These are phyloP conservation scores for Nothophaeocryptopus gaeumannii DNA, from an alignment of 2,329 filamentous ascomycete species.

Conservation along the genomic window DNA sequence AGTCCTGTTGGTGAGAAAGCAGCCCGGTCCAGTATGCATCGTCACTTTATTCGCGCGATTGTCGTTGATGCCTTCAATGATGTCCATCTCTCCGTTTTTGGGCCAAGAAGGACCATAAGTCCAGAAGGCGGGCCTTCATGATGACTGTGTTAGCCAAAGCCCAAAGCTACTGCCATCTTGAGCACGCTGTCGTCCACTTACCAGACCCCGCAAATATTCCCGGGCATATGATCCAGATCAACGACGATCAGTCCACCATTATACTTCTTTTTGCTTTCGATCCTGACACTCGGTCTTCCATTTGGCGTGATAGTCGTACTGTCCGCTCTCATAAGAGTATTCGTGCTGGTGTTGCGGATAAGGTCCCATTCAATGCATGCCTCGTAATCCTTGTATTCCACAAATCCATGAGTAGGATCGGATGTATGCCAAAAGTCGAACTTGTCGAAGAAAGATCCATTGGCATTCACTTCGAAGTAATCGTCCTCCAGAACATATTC, in stretches of 20 bases:
- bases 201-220: slow-evolving; percentile 67
- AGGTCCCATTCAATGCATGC: slow-evolving; percentile 45
- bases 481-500: slow-evolving; percentile 43
- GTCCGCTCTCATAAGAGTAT: slow-evolving; percentile 35
- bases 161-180: too few species aligned
- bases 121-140: slow-evolving; percentile 56
- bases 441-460: slow-evolving; percentile 48
- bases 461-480: slow-evolving; percentile 40
- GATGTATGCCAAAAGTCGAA: slow-evolving; percentile 51
- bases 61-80: slow-evolving; percentile 38
- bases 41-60: slow-evolving; percentile 33
- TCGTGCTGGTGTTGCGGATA: slow-evolving; percentile 21
- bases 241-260: slow-evolving; percentile 67
- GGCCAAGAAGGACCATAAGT: slow-evolving; percentile 57
- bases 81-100: slow-evolving; percentile 37
- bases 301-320: slow-evolving; percentile 40
- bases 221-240: slow-evolving; percentile 71
- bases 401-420: slow-evolving; percentile 74
- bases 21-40: slow-evolving; percentile 34
- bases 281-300: slow-evolving; percentile 68
- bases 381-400: slow-evolving; percentile 61
- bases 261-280: slow-evolving; percentile 64
- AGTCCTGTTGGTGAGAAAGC: slow-evolving; percentile 39
- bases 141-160: too few species aligned
- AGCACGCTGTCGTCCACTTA: slow-evolving; percentile 1